Base-by-base conservation (phyloP, 495 filamentous ascomycete species). In the Neurospora sp. region DNA sequence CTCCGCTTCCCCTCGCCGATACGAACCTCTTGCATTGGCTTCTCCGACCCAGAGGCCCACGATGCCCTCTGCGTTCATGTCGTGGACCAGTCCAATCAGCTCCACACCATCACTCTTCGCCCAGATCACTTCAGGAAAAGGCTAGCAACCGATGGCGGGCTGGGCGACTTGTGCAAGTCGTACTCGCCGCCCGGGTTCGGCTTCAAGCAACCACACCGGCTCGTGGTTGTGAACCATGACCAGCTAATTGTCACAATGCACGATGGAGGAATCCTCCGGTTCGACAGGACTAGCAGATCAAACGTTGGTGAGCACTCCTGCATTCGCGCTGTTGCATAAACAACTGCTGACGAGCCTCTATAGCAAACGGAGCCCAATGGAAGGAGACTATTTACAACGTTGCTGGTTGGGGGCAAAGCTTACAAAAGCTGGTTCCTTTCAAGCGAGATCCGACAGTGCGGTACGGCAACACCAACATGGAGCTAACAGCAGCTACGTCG, bases 41-140 rank as follows among this genome's bases (percentile, higher is more conserved):
- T 98, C 69, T 89, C 92, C 20, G 96, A 98, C 77, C 83, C 89
- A 39, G 86, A 91, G 72, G 91, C 91, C 37, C 89, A 91, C 73
- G 94, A 97, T 84, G 86, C 90, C 73, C 82, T 98, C 74, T 91
- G 86, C 74, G 87, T 94, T 35, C 97, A 92, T 82, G 91, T 91
- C 69, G 82, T 99, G 75, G 97, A 96, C 72, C 87, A 88, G 48
- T 86, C 85, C 0, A 91, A 91, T 75, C 89, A 93, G 72, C 86
- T 99, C 2, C 92, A 93, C 81, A 94, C 93, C 16, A 82, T 98
- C 73, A 90, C 86, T 12, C 80, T 99, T 35, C 91, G 90, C 70
- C 90, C 91, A 27, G 92, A 96, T 61, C 93, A 92, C 79, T 96
- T 97, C 80, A 85, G 89, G 46, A 88, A 88, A 75, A 79, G 84